These are phyloP conservation scores for Dendrobium nobile DNA, from an alignment of 106 monocot species.

Conservation along the genomic window DNA sequence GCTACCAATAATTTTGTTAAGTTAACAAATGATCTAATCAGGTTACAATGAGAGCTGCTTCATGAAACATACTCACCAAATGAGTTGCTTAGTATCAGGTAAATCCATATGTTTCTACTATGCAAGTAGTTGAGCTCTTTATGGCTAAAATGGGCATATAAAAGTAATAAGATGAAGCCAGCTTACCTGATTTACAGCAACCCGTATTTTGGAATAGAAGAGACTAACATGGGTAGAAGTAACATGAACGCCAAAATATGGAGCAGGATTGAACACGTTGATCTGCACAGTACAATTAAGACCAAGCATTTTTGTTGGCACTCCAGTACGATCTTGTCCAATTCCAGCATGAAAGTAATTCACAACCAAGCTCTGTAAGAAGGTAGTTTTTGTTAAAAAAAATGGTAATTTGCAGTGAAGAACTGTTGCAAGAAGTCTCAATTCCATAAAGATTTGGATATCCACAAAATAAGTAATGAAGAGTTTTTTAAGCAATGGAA, in stretches of 20 bases:
- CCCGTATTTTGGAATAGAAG: background rate
- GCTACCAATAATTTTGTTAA: too few species aligned
- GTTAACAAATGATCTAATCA: too few species aligned
- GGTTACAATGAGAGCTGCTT: too few species aligned
- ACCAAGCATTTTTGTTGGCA: background rate
- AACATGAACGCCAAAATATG: slow-evolving; percentile 1
- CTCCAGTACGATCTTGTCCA: slow-evolving; percentile 1
- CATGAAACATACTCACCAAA: too few species aligned
- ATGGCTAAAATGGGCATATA: background rate
- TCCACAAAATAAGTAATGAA: background rate
- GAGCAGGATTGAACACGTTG: background rate
- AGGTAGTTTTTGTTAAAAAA: background rate
- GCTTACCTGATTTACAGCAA: background rate
- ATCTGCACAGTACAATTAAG: background rate
- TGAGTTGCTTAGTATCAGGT: too few species aligned
- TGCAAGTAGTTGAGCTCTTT: too few species aligned
- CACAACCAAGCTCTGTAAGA: background rate
- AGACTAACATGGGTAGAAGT: background rate
- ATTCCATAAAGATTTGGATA: background rate
- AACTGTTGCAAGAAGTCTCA: background rate
- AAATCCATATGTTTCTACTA: too few species aligned
- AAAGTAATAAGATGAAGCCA: background rate
- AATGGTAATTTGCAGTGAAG: background rate
- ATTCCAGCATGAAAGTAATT: slow-evolving; percentile 1
- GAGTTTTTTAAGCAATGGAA: too few species aligned